These are phyloP conservation scores for Curvularia sp. DNA, from an alignment of 2,329 filamentous ascomycete genomes.

Conservation along the genomic window DNA sequence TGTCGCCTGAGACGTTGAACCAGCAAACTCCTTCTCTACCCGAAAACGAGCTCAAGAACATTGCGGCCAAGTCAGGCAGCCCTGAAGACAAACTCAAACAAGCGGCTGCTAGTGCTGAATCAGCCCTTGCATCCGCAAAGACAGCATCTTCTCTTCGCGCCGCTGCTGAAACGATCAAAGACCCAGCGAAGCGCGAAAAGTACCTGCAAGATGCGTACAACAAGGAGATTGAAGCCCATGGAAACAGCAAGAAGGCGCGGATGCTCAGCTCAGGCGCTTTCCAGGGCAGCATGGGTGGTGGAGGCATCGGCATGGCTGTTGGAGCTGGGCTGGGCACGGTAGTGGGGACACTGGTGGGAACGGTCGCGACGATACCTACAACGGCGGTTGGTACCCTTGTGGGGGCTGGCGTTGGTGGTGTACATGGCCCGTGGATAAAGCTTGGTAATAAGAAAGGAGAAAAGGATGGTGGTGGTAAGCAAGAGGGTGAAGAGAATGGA, in stretches of 20 bases:
- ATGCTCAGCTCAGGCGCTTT: conserved; percentile 49
- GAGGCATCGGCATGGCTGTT: conserved; percentile 53
- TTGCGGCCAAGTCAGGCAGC: conserved; percentile 27
- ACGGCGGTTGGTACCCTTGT: conserved; percentile 52
- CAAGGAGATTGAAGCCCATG: conserved; percentile 46
- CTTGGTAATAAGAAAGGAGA: conserved; percentile 35
- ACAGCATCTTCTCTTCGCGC: conserved; percentile 39
- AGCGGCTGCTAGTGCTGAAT: conserved; percentile 41
- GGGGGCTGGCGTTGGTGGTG: conserved; percentile 52
- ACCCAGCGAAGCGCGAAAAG: conserved; percentile 46
- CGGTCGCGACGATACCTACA: conserved; percentile 51
- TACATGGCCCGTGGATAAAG: conserved; percentile 55
- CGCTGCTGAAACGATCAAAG: conserved; percentile 37
- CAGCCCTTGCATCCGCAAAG: conserved; percentile 37
- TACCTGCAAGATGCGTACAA: conserved; percentile 46
- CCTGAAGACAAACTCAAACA: conserved; percentile 41
- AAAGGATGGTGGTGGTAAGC: conserved; percentile 14
- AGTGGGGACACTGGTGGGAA: conserved; percentile 52
- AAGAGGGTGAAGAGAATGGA: conserved; percentile 20
- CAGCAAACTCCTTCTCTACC: conserved; percentile 17
- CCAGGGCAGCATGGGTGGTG: conserved; percentile 53
- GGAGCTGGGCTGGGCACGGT: conserved; percentile 53
- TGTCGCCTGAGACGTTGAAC: conserved; percentile 27
- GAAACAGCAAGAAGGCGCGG: conserved; percentile 45
- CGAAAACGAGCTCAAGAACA: conserved; percentile 28